A percentile compares a stretch with the other conserved stretches of the same genome.
phyloP scores from a whole-genome alignment of 805 yeast genomes.

The Candida glaebosa region DNA sequence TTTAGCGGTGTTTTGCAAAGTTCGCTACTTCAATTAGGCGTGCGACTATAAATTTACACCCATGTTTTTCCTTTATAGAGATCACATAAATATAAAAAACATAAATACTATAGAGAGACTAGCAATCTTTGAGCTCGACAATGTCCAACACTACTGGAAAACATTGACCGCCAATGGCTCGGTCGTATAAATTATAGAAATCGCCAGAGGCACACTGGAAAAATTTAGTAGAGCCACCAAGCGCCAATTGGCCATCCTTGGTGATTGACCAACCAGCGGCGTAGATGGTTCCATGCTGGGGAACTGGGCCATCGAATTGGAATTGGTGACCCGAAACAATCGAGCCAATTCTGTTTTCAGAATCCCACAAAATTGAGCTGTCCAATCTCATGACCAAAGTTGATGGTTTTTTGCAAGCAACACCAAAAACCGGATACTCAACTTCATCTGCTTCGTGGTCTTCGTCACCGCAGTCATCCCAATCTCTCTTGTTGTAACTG shows the following conservation, averaged over 20 bases:
- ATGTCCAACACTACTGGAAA: slow-evolving; percentile 34
- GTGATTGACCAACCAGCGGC: slow-evolving; percentile 41
- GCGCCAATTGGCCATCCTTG: slow-evolving; percentile 26
- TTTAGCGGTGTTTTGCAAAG: slow-evolving; percentile 18
- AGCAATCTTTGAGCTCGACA: slow-evolving; percentile 33
- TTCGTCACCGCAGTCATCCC: slow-evolving; percentile 8
- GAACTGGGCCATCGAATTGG: slow-evolving; percentile 41
- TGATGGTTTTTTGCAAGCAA: slow-evolving; percentile 22
- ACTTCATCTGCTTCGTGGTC: slow-evolving; percentile 8
- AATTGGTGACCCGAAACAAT: slow-evolving; percentile 37
- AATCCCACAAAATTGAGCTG: slow-evolving; percentile 29
- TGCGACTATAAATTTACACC: too few species aligned
- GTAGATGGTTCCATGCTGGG: slow-evolving; percentile 35
- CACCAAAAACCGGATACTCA: slow-evolving; percentile 24
- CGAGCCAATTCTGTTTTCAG: slow-evolving; percentile 31
- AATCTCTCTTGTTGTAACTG: slow-evolving; percentile 2
- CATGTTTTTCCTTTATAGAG: too few species aligned
- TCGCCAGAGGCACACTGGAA: slow-evolving; percentile 40
- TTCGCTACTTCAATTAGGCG: slow-evolving; percentile 17
- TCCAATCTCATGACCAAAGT: slow-evolving; percentile 27
- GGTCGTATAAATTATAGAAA: slow-evolving; percentile 36
- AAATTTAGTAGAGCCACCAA: slow-evolving; percentile 29
- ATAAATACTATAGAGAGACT: slow-evolving; percentile 1
- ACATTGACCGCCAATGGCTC: slow-evolving; percentile 31
- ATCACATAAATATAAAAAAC: not conserved